Evolutionary conservation across 176 grass and related monocot genomes (phyloP).

Genomic region (Otatea glauca): DNA sequence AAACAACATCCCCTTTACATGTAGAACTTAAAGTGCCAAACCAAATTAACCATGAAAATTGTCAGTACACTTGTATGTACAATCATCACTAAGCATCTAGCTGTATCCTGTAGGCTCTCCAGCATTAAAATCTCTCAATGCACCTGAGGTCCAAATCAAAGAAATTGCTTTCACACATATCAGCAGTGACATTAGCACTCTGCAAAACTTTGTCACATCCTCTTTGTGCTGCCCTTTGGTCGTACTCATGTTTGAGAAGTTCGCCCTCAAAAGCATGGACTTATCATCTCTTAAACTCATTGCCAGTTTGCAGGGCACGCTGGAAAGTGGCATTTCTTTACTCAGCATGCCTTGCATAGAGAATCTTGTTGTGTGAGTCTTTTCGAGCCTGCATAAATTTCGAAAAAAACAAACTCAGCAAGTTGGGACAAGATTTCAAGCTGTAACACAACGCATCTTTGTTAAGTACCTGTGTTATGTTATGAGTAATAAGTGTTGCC

Average conservation of each 20-base stretch:
- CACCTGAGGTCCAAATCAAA: conserved; percentile 16
- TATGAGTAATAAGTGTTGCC: too few relatives aligned
- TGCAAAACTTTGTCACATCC: conserved; percentile 32
- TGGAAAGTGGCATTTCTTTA: conserved; percentile 85
- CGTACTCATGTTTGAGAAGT: conserved; percentile 86
- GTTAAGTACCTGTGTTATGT: conserved; percentile 10
- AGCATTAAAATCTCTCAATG: too few relatives aligned
- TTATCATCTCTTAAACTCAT: conserved; percentile 85
- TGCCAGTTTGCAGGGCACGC: conserved; percentile 73
- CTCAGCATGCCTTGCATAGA: conserved; percentile 80
- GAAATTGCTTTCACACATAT: not conserved
- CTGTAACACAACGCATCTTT: too few relatives aligned
- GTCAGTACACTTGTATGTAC: too few relatives aligned
- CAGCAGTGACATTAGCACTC: not conserved
- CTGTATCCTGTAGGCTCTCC: too few relatives aligned
- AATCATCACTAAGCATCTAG: too few relatives aligned
- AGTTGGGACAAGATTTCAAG: not conserved
- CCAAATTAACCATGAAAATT: too few relatives aligned
- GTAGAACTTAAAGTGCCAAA: too few relatives aligned
- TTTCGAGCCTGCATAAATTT: conserved; percentile 75
- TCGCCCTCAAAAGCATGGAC: conserved; percentile 83
- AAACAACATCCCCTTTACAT: too few relatives aligned
- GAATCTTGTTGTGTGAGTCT: conserved; percentile 98
- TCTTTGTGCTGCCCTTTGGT: conserved; percentile 46
- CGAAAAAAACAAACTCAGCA: conserved; percentile 1